phyloP scores from a whole-genome alignment of 768 basidiomycete species.

The Xerocomellus amylosporus region DNA sequence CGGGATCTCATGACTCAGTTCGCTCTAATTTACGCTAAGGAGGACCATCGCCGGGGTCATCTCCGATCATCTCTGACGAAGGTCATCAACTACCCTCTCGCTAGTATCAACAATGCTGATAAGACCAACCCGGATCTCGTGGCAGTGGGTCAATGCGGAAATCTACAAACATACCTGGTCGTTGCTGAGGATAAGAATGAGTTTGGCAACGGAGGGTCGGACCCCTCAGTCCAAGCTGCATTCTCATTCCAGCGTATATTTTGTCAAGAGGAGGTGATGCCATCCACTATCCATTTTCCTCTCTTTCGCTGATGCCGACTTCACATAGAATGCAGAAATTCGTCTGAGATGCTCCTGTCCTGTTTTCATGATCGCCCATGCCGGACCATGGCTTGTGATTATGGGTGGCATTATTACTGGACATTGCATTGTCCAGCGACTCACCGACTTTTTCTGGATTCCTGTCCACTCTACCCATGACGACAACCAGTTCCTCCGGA shows the following conservation, averaged over 20 bases:
- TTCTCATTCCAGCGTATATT: constrained; percentile 22
- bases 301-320: no score
- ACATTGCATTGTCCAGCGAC: constrained; percentile 34
- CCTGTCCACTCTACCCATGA: constrained; percentile 16
- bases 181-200: constrained; percentile 22
- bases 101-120: not conserved
- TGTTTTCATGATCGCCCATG: constrained; percentile 21
- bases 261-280: constrained; percentile 10
- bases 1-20: constrained; percentile 13
- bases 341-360: constrained; percentile 29
- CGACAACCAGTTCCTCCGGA: constrained; percentile 9
- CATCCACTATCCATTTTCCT: no score
- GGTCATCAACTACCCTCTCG: not conserved
- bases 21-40: constrained; percentile 9
- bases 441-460: constrained; percentile 35
- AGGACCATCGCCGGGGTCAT: not conserved
- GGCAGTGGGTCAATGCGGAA: not conserved
- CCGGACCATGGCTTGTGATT: constrained; percentile 29
- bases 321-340: no score
- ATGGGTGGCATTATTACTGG: constrained; percentile 32
- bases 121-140: constrained; percentile 2
- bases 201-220: constrained; percentile 21
- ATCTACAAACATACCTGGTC: not conserved
- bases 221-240: constrained; percentile 31
- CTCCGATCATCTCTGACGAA: not conserved